Percentiles rank a stretch among this genome's conserved stretches.
Evolutionary conservation across 2,329 filamentous ascomycete species (phyloP).

Genomic region (Diaporthe velutina): DNA sequence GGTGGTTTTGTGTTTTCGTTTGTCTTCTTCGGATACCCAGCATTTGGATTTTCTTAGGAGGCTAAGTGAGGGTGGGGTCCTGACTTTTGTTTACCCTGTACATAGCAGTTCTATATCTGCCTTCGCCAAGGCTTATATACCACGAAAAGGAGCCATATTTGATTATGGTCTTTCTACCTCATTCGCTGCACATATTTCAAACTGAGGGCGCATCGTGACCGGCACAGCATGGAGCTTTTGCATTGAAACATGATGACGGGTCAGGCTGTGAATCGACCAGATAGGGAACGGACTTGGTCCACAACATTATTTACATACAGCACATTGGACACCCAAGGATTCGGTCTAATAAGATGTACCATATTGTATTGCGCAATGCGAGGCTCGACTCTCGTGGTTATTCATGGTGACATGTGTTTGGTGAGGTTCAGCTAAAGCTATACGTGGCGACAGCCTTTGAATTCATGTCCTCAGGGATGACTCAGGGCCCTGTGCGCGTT

Average conservation of each 20-base stretch:
- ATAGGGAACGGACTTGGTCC: background rate
- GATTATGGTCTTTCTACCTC: slow-evolving; percentile 13
- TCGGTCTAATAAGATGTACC: background rate
- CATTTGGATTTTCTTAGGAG: slow-evolving; percentile 33
- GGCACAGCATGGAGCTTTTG: background rate
- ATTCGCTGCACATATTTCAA: slow-evolving; percentile 14
- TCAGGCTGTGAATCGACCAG: background rate
- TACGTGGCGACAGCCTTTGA: background rate
- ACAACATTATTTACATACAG: background rate
- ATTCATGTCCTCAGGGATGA: background rate
- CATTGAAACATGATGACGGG: background rate
- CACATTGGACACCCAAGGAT: background rate
- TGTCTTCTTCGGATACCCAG: slow-evolving; percentile 41
- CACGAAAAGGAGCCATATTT: slow-evolving; percentile 10
- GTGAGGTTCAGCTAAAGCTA: background rate
- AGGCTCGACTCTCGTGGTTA: background rate
- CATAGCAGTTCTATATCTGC: slow-evolving; percentile 14
- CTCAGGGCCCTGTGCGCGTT: background rate
- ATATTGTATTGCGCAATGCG: no score
- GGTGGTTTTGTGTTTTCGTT: slow-evolving; percentile 36
- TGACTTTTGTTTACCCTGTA: slow-evolving; percentile 19
- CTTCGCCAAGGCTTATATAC: background rate
- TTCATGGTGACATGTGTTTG: background rate
- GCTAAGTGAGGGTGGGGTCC: slow-evolving; percentile 32
- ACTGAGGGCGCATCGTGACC: background rate